Evolutionary conservation across 192 early-diverging fungal species (phyloP).

Genomic region (Coemansia sp.): DNA sequence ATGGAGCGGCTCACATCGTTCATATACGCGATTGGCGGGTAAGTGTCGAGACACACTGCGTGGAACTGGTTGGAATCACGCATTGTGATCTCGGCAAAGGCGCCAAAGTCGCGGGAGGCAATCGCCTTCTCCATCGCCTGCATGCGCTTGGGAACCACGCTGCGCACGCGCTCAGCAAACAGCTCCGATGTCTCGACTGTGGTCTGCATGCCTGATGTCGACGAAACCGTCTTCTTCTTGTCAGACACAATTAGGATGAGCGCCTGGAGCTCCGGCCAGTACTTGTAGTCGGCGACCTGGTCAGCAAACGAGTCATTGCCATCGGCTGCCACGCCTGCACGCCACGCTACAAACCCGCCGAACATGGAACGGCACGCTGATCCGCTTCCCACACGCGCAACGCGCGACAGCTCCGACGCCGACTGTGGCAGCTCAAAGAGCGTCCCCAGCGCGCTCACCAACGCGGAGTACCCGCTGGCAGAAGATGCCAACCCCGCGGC

Average conservation of each 20-base stretch:
- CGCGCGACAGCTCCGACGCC: constrained; percentile 75
- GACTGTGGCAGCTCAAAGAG: constrained; percentile 72
- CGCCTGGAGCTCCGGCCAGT: constrained; percentile 97
- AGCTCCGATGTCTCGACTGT: constrained; percentile 91
- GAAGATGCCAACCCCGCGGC: constrained; percentile 97
- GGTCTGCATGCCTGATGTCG: constrained; percentile 95
- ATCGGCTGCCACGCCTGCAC: constrained; percentile 79
- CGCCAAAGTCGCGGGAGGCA: constrained; percentile 73
- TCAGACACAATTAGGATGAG: constrained; percentile 93
- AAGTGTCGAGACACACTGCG: constrained; percentile 97
- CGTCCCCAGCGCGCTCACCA: constrained; percentile 79
- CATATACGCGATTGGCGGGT: constrained; percentile 96
- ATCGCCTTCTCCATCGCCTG: constrained; percentile 86
- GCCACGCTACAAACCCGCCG: constrained; percentile 99
- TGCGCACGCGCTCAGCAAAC: constrained; percentile 76
- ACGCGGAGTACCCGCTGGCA: constrained; percentile 92
- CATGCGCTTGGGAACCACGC: constrained; percentile 92
- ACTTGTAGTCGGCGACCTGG: constrained; percentile 82
- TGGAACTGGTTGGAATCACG: constrained; percentile 99
- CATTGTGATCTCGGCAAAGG: constrained; percentile 96
- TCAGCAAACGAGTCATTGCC: constrained; percentile 86
- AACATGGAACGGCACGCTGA: constrained; percentile 96
- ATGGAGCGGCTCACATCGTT: constrained; percentile 93
- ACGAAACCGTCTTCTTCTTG: constrained; percentile 85
- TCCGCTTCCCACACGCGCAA: constrained; percentile 94